A percentile compares a stretch with the other conserved stretches of the same genome.
These are phyloP conservation scores for Amanita jacksonii DNA, from an alignment of 768 basidiomycete genomes.

Conservation along the genomic window DNA sequence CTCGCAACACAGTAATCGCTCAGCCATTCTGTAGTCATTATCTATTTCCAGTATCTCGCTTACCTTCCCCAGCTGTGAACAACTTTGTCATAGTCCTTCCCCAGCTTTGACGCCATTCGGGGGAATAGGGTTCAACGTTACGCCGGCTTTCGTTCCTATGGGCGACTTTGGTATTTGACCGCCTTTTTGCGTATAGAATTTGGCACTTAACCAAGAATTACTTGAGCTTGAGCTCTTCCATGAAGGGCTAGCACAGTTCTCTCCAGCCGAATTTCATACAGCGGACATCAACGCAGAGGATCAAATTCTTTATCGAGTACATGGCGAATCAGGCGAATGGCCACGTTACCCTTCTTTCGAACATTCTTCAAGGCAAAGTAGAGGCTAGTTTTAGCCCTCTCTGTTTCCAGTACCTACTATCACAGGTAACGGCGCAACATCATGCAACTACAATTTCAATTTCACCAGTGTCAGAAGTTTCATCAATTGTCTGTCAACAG, in stretches of 20 bases:
- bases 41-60: too few species aligned
- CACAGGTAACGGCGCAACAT: constrained; percentile 34
- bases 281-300: constrained; percentile 46
- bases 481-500: constrained; percentile 50
- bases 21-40: too few species aligned
- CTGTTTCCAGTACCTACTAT: constrained; percentile 6
- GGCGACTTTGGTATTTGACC: constrained; percentile 29
- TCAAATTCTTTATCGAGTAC: constrained; percentile 43
- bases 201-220: constrained; percentile 55
- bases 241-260: constrained; percentile 44
- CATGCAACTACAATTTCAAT: constrained; percentile 48
- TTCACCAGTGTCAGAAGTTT: constrained; percentile 50
- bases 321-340: constrained; percentile 60
- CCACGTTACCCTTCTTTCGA: constrained; percentile 44
- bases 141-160: constrained; percentile 23
- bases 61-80: too few species aligned
- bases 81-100: too few species aligned
- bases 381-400: too few species aligned
- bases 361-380: constrained; percentile 37
- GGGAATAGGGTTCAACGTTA: background rate
- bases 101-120: constrained; percentile 9
- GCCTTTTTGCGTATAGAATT: constrained; percentile 22
- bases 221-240: constrained; percentile 56
- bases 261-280: constrained; percentile 42
- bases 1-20: too few species aligned